Conservation (phyloP, 495 filamentous ascomycete genomes). For the Aspergillus avenaceus region DNA sequence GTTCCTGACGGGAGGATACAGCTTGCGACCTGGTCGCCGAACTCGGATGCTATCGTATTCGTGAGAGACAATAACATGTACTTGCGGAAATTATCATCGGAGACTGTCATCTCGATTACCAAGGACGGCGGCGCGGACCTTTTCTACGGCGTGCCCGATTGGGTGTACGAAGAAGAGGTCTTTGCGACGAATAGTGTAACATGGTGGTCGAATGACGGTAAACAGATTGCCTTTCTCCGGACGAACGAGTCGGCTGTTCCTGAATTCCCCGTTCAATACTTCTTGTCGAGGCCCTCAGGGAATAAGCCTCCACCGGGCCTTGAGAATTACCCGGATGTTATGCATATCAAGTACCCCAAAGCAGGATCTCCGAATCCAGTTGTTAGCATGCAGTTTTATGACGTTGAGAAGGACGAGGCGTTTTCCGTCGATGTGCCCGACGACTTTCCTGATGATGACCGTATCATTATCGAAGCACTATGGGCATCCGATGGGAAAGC, state of each 20-base stretch:
- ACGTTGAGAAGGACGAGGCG: conserved; percentile 70
- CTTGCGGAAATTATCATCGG: conserved; percentile 62
- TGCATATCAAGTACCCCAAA: conserved; percentile 95
- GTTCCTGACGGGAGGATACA: conserved; percentile 67
- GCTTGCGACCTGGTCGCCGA: conserved; percentile 86
- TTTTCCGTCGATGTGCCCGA: conserved; percentile 75
- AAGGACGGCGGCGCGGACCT: conserved; percentile 79
- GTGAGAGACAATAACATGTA: conserved; percentile 87
- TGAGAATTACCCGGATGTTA: conserved; percentile 86
- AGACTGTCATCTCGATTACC: conserved; percentile 69
- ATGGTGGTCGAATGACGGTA: conserved; percentile 90
- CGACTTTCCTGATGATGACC: conserved; percentile 74
- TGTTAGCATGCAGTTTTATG: conserved; percentile 84
- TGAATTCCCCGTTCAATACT: conserved; percentile 93
- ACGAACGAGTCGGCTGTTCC: conserved; percentile 92
- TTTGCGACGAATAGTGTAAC: conserved; percentile 75
- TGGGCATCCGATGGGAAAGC: conserved; percentile 81
- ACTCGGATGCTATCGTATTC: conserved; percentile 78
- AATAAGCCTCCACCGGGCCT: conserved; percentile 64
- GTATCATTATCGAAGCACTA: conserved; percentile 87
- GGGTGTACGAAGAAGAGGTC: conserved; percentile 99
- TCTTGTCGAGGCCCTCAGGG: conserved; percentile 81
- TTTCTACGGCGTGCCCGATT: conserved; percentile 97
- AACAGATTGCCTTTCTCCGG: conserved; percentile 82
- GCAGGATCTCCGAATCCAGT: conserved; percentile 89